Conservation (phyloP, 345 rosid genomes). For the Citrus trifoliata region DNA sequence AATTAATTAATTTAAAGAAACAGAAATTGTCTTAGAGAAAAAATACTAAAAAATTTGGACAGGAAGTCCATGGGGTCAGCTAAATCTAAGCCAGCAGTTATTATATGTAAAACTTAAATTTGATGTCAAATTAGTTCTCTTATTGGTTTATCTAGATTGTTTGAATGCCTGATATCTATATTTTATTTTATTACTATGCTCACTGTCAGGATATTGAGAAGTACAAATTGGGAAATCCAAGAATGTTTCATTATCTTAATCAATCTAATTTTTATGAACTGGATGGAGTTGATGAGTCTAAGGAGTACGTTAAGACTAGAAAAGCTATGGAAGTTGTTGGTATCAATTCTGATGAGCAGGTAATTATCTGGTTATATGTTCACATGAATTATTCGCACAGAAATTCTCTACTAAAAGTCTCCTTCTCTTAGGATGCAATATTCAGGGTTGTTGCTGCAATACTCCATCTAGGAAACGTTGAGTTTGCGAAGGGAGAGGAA, state of each 20-base stretch:
- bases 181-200: constrained; percentile 7
- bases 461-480: constrained; percentile 93
- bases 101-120: not conserved
- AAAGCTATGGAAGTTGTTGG: constrained; percentile 97
- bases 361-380: constrained; percentile 25
- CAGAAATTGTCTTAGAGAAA: no score
- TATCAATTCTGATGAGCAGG: constrained; percentile 79
- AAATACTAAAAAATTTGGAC: no score
- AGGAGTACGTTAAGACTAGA: constrained; percentile 77
- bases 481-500: constrained; percentile 82
- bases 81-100: not conserved
- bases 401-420: constrained; percentile 24
- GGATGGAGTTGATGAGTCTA: constrained; percentile 77
- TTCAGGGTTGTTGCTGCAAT: constrained; percentile 94
- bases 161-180: not conserved
- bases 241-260: constrained; percentile 83
- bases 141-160: not conserved
- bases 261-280: constrained; percentile 81
- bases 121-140: not conserved
- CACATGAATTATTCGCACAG: not conserved
- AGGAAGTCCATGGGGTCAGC: no score
- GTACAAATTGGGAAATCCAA: constrained; percentile 81
- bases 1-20: no score
- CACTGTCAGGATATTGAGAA: constrained; percentile 62
- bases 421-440: constrained; percentile 64